Base-by-base conservation (phyloP, 805 yeast species). In the Saccharomycopsis vini region DNA sequence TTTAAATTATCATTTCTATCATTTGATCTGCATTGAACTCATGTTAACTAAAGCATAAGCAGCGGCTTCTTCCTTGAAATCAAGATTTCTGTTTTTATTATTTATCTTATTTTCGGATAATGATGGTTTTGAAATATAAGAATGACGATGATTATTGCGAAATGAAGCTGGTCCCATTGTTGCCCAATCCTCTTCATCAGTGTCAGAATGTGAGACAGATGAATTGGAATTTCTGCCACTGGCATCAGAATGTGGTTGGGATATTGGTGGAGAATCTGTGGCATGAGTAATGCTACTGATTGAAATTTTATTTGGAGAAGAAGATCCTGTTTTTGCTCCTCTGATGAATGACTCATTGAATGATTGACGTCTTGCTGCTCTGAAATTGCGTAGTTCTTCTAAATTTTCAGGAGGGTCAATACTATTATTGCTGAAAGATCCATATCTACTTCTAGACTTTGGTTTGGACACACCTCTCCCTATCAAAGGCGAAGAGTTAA, bases 111-210 rank as follows among this genome's bases (percentile, higher is more conserved):
- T 30, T 12, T 36, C 36, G 21, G 16, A 13, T 20, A 36, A 12
- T 21, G 36, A 13, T 12, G 36, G 36, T 23, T 16, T 18, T 15
- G 43, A 28, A 23, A 35, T 41, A 28, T 35, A 33, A 40, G 36
- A 4, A 51, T 38, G 30, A 42, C 26, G 9, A 15, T 29, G 19
- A 13, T 58, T 52, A 47, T 55, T 63, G 37, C 84, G 65, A 44
- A 87, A 64, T 35, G 75, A 66, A 31, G 74, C 80, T 0, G 96
- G 88, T 1, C 97, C 97, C 43, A 89, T 81, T 0, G 87, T 65
- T 50, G 79, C 83, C 98, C 98, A 90, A 62, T 90, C 97, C 62
- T 90, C 98, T 57, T 90, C 97, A 61, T 90, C 98, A 0, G 98
- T 90, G 56, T 86, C 95, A 36, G 79, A 72, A 42, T 61, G 66